Conservation (phyloP, 257 asterid species). For the Anisodus tanguticus region DNA sequence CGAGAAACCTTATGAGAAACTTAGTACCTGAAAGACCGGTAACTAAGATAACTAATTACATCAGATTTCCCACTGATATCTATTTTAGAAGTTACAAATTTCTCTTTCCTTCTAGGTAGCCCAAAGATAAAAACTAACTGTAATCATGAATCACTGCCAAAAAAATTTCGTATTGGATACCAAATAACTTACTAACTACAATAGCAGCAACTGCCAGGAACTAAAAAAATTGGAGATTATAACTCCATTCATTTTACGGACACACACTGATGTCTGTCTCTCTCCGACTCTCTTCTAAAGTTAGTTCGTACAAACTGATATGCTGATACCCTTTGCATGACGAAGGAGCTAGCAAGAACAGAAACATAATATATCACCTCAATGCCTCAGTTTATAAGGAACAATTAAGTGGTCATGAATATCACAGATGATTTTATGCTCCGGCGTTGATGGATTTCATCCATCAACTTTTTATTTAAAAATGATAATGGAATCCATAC, state of each 20-base stretch:
- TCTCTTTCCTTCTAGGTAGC: not conserved
- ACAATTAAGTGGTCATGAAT: not conserved
- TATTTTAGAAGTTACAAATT: not conserved
- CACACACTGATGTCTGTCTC: not conserved
- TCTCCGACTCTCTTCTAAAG: not conserved
- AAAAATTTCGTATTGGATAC: not conserved
- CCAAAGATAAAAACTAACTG: not conserved
- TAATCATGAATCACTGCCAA: not conserved
- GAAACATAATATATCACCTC: not conserved
- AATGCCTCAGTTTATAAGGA: not conserved
- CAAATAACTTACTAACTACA: not conserved
- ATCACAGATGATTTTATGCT: not conserved
- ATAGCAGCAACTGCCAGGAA: not conserved
- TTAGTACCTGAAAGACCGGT: not conserved
- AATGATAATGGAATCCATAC: not conserved
- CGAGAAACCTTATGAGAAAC: not conserved
- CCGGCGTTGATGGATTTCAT: not conserved
- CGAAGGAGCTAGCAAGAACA: not conserved
- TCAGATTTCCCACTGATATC: not conserved
- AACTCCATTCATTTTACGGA: not conserved
- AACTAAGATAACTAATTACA: not conserved
- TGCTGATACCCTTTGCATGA: not conserved
- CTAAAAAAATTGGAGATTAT: not conserved
- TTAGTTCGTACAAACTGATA: not conserved
- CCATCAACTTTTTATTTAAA: not conserved